Evolutionary conservation across 495 filamentous ascomycete genomes (phyloP), one percentile per base, ranked within the genome.

Genomic region (Mytilinidion resinicola): DNA sequence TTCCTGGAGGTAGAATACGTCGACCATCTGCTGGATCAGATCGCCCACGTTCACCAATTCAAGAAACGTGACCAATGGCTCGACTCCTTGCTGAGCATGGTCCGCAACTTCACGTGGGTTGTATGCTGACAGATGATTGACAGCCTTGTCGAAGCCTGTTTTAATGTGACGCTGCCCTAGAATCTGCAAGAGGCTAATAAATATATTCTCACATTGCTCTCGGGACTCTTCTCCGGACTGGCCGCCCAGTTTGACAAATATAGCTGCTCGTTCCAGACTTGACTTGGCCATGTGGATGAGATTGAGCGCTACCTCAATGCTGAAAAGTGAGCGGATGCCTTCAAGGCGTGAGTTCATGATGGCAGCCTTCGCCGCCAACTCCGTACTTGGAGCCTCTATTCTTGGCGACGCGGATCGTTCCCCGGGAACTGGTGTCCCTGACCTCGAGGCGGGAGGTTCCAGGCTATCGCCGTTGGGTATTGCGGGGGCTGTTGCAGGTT

Each of bases 1-100:
- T 70, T 97, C 92, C 68, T 96, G 91, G 70, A 95, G 88, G 71
- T 95, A 99, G 73, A 99, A 99, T 17, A 99, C 91, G 66, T 99
- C 95, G 55, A 99, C 82, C 95, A 99, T 99, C 68, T 99, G 95
- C 50, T 95, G 87, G 60, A 99, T 99, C 15, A 99, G 80, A 72
- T 99, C 95, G 51, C 95, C 95, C 3, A 99, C 91, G 68, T 97
- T 97, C 67, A 97, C 95, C 52, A 99, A 81, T 70, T 99, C 95
- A 44, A 99, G 81, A 65, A 99, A 99, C 6, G 89, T 97, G 11
- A 96, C 89, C 0, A 99, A 79, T 1, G 95, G 95, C 46, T 89
- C 89, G 20, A 97, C 93, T 10, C 88, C 90, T 56, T 79, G 67
- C 38, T 75, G 70, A 58, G 83, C 82, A 57, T 90, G 84, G 51